A percentile compares a stretch with the other conserved stretches of the same genome.
phyloP scores from a whole-genome alignment of 169 alveolate genomes.

The Cryptosporidium tyzzeri region DNA sequence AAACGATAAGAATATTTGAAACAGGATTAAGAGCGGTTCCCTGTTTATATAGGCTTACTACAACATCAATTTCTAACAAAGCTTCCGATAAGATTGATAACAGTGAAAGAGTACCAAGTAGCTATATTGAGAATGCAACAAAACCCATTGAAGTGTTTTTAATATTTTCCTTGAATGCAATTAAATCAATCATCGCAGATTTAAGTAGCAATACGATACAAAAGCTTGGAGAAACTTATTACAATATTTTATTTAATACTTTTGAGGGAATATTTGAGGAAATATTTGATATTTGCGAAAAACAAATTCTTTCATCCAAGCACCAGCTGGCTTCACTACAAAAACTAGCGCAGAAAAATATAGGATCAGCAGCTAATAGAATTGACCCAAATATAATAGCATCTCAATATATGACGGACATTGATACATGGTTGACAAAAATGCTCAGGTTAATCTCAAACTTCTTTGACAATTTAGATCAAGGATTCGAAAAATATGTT shows the following conservation, averaged over 20 bases:
- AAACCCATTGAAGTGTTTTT: slow-evolving; percentile 55
- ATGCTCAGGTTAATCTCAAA: background rate
- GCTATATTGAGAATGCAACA: slow-evolving; percentile 47
- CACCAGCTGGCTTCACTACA: slow-evolving; percentile 50
- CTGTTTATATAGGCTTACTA: slow-evolving; percentile 59
- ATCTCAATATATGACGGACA: slow-evolving; percentile 26
- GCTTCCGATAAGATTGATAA: background rate
- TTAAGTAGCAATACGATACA: background rate
- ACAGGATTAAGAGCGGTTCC: slow-evolving; percentile 68
- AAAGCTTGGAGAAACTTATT: slow-evolving; percentile 8
- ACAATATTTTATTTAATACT: background rate
- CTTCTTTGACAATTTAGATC: slow-evolving; percentile 7
- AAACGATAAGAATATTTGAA: slow-evolving; percentile 26
- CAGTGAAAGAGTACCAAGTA: slow-evolving; percentile 39
- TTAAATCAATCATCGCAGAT: slow-evolving; percentile 33
- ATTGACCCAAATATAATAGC: slow-evolving; percentile 37
- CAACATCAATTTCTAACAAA: slow-evolving; percentile 7
- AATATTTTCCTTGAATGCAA: slow-evolving; percentile 47
- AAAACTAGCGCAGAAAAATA: slow-evolving; percentile 31
- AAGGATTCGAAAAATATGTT: background rate
- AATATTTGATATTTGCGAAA: slow-evolving; percentile 37
- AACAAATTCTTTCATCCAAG: slow-evolving; percentile 54
- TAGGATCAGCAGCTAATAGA: slow-evolving; percentile 46
- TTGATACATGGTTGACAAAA: slow-evolving; percentile 27
- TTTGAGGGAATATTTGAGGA: slow-evolving; percentile 2